phyloP scores from a whole-genome alignment of 1,284 basidiomycete species.

The Blastosporella zonata region DNA sequence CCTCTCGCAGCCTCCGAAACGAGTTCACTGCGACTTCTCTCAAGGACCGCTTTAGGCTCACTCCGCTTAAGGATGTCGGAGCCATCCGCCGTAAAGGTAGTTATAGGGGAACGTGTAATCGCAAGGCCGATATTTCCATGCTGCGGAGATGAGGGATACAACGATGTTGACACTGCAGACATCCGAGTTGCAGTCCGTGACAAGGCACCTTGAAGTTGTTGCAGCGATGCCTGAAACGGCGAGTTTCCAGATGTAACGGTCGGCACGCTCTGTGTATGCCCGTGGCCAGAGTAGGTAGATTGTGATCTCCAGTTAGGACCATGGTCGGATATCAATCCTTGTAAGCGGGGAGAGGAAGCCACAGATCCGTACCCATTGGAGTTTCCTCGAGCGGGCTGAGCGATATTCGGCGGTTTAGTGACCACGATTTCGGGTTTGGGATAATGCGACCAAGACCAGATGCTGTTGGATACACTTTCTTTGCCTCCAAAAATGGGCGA shows the following conservation, averaged over 20 bases:
- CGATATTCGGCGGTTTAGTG: slow-evolving; percentile 13
- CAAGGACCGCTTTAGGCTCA: slow-evolving; percentile 33
- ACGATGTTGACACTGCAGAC: slow-evolving; percentile 49
- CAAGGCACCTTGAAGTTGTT: slow-evolving; percentile 34
- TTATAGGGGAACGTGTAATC: slow-evolving; percentile 34
- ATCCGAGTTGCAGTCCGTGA: slow-evolving; percentile 42
- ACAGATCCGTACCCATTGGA: slow-evolving; percentile 9
- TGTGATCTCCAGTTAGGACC: slow-evolving; percentile 18
- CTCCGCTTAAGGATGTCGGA: slow-evolving; percentile 34
- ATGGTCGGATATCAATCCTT: slow-evolving; percentile 10
- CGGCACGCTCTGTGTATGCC: slow-evolving; percentile 17
- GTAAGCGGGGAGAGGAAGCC: slow-evolving; percentile 13
- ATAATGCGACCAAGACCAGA: slow-evolving; percentile 65
- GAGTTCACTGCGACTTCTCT: slow-evolving; percentile 33
- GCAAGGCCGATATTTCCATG: slow-evolving; percentile 40
- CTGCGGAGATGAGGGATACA: slow-evolving; percentile 49
- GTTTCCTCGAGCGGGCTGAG: slow-evolving; percentile 7
- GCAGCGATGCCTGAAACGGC: slow-evolving; percentile 26
- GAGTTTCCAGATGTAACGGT: slow-evolving; percentile 21
- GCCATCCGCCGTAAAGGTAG: slow-evolving; percentile 44
- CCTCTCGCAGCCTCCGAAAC: slow-evolving; percentile 22
- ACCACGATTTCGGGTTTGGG: slow-evolving; percentile 31
- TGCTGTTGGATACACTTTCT: slow-evolving; percentile 54
- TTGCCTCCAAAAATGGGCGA: slow-evolving; percentile 75
- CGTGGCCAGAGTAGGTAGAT: slow-evolving; percentile 16